These are phyloP conservation scores for Colletotrichum filicis DNA, from an alignment of 2,329 filamentous ascomycete species.

Conservation along the genomic window DNA sequence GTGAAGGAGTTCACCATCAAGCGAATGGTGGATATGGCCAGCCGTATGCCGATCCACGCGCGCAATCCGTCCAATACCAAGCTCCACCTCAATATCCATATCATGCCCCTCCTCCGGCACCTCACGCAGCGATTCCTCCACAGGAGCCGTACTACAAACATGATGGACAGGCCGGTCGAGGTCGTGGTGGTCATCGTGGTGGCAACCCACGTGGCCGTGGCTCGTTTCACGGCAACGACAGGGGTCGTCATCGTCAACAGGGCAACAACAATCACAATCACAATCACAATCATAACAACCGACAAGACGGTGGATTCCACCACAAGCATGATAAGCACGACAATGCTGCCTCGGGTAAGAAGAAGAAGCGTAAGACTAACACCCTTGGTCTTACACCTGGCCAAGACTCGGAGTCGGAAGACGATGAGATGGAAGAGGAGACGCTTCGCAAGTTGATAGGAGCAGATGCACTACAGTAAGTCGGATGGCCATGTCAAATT, in stretches of 20 bases:
- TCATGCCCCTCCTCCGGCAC: conserved; percentile 53
- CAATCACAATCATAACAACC: conserved; percentile 39
- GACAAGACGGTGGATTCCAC: conserved; percentile 36
- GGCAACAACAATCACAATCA: conserved; percentile 37
- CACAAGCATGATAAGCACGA: conserved; percentile 43
- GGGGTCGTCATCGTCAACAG: conserved; percentile 26
- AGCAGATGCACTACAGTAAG: conserved; percentile 66
- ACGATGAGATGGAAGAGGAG: conserved; percentile 79
- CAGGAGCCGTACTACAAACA: conserved; percentile 44
- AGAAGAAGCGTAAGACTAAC: conserved; percentile 79
- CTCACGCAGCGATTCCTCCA: conserved; percentile 46
- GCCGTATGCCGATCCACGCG: conserved; percentile 54
- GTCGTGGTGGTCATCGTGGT: conserved; percentile 47
- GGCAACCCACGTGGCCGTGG: conserved; percentile 37
- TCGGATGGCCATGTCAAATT: not conserved
- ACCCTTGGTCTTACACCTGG: conserved; percentile 78
- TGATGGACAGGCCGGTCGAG: conserved; percentile 47
- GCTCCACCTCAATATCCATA: conserved; percentile 44
- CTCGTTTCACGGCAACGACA: conserved; percentile 52
- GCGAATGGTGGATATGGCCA: conserved; percentile 50
- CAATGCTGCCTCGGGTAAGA: conserved; percentile 64
- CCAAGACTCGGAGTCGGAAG: conserved; percentile 71
- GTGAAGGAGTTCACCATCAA: conserved; percentile 43
- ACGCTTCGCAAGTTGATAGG: conserved; percentile 66
- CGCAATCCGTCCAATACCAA: conserved; percentile 42